These are phyloP conservation scores for Podaxis sp. DNA, from an alignment of 768 basidiomycete genomes.

Conservation along the genomic window DNA sequence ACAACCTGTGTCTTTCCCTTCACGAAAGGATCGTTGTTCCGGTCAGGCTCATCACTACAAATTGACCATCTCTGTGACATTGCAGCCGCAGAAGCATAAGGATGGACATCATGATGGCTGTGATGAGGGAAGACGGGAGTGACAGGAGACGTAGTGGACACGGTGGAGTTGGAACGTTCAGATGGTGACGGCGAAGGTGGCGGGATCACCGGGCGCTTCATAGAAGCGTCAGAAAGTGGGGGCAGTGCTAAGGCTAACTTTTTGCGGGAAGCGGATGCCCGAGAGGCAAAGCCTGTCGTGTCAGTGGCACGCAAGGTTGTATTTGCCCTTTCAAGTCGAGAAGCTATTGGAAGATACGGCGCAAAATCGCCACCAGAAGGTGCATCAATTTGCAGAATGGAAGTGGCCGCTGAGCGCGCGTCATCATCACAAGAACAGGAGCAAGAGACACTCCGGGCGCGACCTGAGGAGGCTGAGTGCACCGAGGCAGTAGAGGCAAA, in stretches of 20 bases:
- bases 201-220: slow-evolving; percentile 3
- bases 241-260: background rate
- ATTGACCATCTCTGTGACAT: slow-evolving; percentile 7
- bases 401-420: background rate
- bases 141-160: slow-evolving; percentile 10
- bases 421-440: background rate
- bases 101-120: slow-evolving; percentile 3
- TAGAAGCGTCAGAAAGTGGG: background rate
- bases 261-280: background rate
- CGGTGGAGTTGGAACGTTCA: slow-evolving; percentile 6
- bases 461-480: background rate
- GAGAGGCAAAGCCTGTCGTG: background rate
- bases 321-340: slow-evolving; percentile 1
- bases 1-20: slow-evolving; percentile 4
- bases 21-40: slow-evolving; percentile 6
- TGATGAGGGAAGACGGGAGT: slow-evolving; percentile 12
- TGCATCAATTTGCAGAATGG: slow-evolving; percentile 2
- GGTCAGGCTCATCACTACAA: slow-evolving; percentile 5
- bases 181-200: slow-evolving; percentile 11
- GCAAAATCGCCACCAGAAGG: slow-evolving; percentile 6
- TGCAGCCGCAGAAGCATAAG: slow-evolving; percentile 1
- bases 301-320: background rate
- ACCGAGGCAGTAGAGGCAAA: slow-evolving; percentile 4
- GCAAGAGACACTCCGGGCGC: slow-evolving; percentile 5
- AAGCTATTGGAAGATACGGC: slow-evolving; percentile 8